Evolutionary conservation across 371 early-diverging fungal genomes (phyloP).

Genomic region (Mycotypha africana): DNA sequence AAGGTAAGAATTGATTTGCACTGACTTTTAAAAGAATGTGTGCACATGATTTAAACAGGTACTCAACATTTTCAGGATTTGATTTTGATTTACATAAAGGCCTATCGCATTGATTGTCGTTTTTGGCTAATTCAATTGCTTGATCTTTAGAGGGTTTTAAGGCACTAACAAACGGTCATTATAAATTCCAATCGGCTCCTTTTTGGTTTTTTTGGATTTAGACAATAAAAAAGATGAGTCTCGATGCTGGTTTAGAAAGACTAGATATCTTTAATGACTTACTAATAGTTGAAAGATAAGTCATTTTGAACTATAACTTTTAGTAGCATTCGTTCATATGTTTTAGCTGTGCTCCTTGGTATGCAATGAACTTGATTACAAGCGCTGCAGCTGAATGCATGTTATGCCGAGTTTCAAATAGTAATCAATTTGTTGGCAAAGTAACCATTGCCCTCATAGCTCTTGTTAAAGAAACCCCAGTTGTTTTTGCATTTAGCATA

Average conservation of each 20-base stretch:
- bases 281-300: background rate
- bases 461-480: slow-evolving; percentile 12
- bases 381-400: slow-evolving; percentile 13
- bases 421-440: slow-evolving; percentile 7
- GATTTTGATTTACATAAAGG: too few relatives aligned
- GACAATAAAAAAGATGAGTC: slow-evolving; percentile 14
- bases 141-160: too few relatives aligned
- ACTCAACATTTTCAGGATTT: too few relatives aligned
- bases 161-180: too few relatives aligned
- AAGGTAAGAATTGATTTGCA: too few relatives aligned
- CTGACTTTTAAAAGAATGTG: too few relatives aligned
- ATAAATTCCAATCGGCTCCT: too few relatives aligned
- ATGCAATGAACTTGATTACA: slow-evolving; percentile 10
- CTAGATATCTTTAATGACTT: slow-evolving; percentile 10
- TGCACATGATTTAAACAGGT: too few relatives aligned
- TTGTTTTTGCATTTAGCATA: slow-evolving; percentile 11
- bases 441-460: slow-evolving; percentile 7
- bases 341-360: slow-evolving; percentile 5
- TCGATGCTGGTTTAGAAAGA: slow-evolving; percentile 11
- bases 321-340: slow-evolving; percentile 5
- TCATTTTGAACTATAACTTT: slow-evolving; percentile 12
- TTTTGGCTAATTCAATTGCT: too few relatives aligned
- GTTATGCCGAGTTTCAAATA: slow-evolving; percentile 2
- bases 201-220: slow-evolving; percentile 2
- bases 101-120: too few relatives aligned